A percentile compares a stretch with the other conserved stretches of the same genome.
phyloP scores from a whole-genome alignment of 495 filamentous ascomycete species.

The Hypoxylon intermedium region DNA sequence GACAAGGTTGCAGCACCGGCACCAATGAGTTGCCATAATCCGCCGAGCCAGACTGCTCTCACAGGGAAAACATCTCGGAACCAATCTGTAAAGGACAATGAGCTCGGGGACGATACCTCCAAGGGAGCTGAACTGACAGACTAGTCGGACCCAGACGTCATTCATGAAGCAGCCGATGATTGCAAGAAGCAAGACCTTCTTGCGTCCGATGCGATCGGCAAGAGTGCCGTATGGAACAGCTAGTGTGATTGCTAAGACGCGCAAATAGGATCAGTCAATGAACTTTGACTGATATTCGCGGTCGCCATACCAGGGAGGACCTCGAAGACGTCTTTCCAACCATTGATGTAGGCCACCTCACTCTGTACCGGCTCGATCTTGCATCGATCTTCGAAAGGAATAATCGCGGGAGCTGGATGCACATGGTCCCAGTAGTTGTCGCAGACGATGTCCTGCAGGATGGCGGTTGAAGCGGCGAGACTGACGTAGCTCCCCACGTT shows the following conservation, averaged over 20 bases:
- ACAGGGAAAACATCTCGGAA: conserved; percentile 53
- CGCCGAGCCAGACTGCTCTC: conserved; percentile 59
- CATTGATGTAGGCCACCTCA: conserved; percentile 51
- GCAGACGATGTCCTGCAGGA: conserved; percentile 54
- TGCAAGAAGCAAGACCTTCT: conserved; percentile 48
- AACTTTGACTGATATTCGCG: not conserved
- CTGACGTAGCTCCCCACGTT: conserved; percentile 45
- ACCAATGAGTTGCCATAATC: conserved; percentile 57
- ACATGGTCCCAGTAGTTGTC: conserved; percentile 39
- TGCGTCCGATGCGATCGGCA: conserved; percentile 56
- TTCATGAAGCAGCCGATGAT: conserved; percentile 43
- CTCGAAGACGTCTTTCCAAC: conserved; percentile 51
- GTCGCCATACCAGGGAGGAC: conserved; percentile 42
- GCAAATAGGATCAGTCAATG: not conserved
- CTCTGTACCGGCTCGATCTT: conserved; percentile 54
- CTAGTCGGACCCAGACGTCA: conserved; percentile 46
- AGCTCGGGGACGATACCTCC: not conserved
- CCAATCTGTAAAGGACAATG: conserved; percentile 23
- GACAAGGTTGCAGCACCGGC: conserved; percentile 57
- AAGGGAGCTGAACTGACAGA: conserved; percentile 28
- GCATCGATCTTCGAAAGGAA: conserved; percentile 29
- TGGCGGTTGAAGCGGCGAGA: conserved; percentile 45
- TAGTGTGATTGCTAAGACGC: conserved; percentile 41
- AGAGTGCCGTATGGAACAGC: conserved; percentile 56
- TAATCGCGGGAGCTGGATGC: not conserved